phyloP scores from a whole-genome alignment of 148 eudicot species.

The Persicaria tinctoria region DNA sequence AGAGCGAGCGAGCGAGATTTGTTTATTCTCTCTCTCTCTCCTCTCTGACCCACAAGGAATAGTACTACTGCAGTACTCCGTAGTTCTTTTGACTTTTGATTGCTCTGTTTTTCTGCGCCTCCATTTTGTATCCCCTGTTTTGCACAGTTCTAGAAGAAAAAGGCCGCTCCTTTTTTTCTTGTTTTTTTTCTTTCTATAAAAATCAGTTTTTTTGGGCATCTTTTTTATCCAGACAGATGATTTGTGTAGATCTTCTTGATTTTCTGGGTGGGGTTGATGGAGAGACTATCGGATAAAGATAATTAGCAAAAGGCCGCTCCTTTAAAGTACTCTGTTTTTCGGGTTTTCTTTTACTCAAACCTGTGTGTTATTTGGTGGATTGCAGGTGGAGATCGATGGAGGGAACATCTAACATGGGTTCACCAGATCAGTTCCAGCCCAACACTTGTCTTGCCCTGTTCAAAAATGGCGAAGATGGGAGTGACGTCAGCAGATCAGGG shows the following conservation, averaged over 20 bases:
- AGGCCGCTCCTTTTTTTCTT: not conserved
- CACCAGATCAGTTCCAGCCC: not conserved
- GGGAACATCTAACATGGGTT: not conserved
- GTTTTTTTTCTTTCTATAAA: not conserved
- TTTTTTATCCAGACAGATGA: not conserved
- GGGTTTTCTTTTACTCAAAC: not conserved
- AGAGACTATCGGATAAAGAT: not conserved
- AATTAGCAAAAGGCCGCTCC: not conserved
- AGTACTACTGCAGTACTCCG: too few species aligned
- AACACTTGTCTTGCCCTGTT: not conserved
- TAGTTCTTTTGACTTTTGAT: too few species aligned
- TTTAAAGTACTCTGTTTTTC: not conserved
- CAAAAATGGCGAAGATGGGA: not conserved
- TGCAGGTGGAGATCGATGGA: not conserved
- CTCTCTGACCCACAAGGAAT: not conserved
- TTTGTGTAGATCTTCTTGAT: not conserved
- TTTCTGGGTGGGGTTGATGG: not conserved
- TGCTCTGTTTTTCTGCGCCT: not conserved
- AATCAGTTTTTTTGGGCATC: not conserved
- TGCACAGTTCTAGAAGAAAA: not conserved
- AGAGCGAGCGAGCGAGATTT: not conserved
- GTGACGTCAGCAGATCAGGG: slow-evolving; percentile 37
- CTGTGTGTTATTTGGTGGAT: not conserved
- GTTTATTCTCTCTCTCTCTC: not conserved
- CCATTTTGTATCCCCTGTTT: not conserved